Conservation (phyloP, 805 yeast genomes). For the Komagataella pseudopastoris region DNA sequence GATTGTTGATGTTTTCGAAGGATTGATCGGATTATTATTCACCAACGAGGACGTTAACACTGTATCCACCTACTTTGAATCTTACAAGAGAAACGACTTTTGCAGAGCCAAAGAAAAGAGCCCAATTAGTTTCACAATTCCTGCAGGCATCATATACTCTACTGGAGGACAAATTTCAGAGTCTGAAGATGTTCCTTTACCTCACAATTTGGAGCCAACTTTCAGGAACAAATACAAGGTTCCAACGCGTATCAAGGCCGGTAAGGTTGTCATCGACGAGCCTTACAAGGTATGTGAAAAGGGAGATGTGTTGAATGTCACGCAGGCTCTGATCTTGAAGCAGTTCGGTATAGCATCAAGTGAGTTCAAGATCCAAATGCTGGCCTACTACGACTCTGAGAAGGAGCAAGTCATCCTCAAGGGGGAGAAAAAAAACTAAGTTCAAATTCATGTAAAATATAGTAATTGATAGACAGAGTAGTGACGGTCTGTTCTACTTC, state of each 20-base stretch:
- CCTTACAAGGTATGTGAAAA: slow-evolving; percentile 71
- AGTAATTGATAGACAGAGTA: not conserved
- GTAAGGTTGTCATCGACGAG: slow-evolving; percentile 67
- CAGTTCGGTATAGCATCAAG: slow-evolving; percentile 94
- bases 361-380: slow-evolving; percentile 69
- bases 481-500: not conserved
- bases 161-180: slow-evolving; percentile 86
- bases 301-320: slow-evolving; percentile 76
- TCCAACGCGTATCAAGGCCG: slow-evolving; percentile 83
- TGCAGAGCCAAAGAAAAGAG: slow-evolving; percentile 82
- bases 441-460: not conserved
- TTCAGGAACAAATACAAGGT: slow-evolving; percentile 79
- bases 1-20: slow-evolving; percentile 48
- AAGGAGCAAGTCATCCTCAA: slow-evolving; percentile 7
- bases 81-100: slow-evolving; percentile 69
- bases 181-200: slow-evolving; percentile 94
- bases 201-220: slow-evolving; percentile 90
- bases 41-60: slow-evolving; percentile 82
- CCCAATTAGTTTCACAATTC: slow-evolving; percentile 74
- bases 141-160: slow-evolving; percentile 84
- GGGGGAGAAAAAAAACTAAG: not conserved
- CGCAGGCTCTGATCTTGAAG: slow-evolving; percentile 83
- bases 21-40: slow-evolving; percentile 79
- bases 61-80: slow-evolving; percentile 77
- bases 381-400: slow-evolving; percentile 71